Conservation (phyloP, 805 yeast species). For the Lachancea quebecensis region DNA sequence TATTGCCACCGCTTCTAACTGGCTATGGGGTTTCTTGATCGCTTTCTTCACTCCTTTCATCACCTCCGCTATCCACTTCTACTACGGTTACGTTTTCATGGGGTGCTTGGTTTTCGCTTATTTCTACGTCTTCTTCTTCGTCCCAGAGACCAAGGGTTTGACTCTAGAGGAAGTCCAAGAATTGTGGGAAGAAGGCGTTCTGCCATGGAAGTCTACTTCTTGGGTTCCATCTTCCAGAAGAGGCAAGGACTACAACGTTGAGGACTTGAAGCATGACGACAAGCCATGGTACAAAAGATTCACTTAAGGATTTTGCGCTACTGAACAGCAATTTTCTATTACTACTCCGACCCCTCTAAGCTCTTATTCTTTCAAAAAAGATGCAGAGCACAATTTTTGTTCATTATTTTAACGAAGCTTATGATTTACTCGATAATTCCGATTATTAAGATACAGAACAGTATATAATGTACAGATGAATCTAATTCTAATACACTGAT, state of each 20-base stretch:
- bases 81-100: constrained; percentile 55
- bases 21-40: constrained; percentile 61
- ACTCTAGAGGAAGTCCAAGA: constrained; percentile 74
- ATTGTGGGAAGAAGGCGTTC: constrained; percentile 37
- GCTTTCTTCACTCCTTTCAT: constrained; percentile 68
- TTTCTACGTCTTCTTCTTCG: constrained; percentile 60
- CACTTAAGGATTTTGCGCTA: neutral
- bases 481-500: neutral
- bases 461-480: neutral
- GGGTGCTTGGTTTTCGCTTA: constrained; percentile 49
- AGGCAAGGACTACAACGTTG: constrained; percentile 21
- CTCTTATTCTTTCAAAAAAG: no score
- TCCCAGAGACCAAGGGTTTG: constrained; percentile 73
- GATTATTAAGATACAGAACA: no score
- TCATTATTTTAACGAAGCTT: neutral
- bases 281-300: constrained; percentile 22
- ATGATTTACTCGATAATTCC: neutral
- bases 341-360: neutral
- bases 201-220: constrained; percentile 39
- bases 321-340: neutral
- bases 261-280: constrained; percentile 23
- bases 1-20: constrained; percentile 55
- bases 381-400: neutral
- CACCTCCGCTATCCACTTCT: constrained; percentile 54
- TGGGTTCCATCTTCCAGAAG: constrained; percentile 44